phyloP scores from a whole-genome alignment of 495 filamentous ascomycete genomes.

The Darksidea phi region DNA sequence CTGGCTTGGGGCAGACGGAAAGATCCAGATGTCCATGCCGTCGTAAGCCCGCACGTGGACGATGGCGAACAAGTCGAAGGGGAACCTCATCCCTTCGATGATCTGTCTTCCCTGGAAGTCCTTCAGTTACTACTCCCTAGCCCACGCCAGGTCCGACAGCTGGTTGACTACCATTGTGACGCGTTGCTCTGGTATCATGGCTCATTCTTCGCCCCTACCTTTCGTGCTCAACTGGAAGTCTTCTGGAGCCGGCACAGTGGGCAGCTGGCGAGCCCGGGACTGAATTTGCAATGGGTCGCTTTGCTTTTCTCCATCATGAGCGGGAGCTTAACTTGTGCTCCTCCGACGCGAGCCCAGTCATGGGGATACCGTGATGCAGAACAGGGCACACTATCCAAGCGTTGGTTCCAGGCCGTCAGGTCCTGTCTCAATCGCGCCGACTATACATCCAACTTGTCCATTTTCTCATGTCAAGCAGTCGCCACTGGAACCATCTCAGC shows the following conservation, averaged over 20 bases:
- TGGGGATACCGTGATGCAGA: constrained; percentile 19
- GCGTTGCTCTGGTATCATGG: constrained; percentile 20
- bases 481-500: constrained; percentile 22
- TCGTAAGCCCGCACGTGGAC: constrained; percentile 6
- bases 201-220: constrained; percentile 8
- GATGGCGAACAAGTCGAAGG: neutral
- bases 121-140: constrained; percentile 11
- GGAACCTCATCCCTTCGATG: neutral
- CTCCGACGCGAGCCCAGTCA: neutral
- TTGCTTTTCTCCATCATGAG: constrained; percentile 19
- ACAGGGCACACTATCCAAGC: constrained; percentile 1
- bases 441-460: constrained; percentile 10
- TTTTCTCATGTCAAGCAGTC: constrained; percentile 17
- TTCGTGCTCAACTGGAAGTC: neutral
- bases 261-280: neutral
- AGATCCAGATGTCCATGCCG: constrained; percentile 39
- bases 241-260: constrained; percentile 8
- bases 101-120: no score
- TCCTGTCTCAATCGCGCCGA: constrained; percentile 12
- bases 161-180: constrained; percentile 14
- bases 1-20: constrained; percentile 49
- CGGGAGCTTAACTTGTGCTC: constrained; percentile 15
- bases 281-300: constrained; percentile 23
- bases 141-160: neutral
- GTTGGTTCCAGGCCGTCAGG: constrained; percentile 14